Percentiles rank a stretch among this genome's conserved stretches.
phyloP scores from a whole-genome alignment of 352 stramenopile genomes.

The Globisporangium polare region DNA sequence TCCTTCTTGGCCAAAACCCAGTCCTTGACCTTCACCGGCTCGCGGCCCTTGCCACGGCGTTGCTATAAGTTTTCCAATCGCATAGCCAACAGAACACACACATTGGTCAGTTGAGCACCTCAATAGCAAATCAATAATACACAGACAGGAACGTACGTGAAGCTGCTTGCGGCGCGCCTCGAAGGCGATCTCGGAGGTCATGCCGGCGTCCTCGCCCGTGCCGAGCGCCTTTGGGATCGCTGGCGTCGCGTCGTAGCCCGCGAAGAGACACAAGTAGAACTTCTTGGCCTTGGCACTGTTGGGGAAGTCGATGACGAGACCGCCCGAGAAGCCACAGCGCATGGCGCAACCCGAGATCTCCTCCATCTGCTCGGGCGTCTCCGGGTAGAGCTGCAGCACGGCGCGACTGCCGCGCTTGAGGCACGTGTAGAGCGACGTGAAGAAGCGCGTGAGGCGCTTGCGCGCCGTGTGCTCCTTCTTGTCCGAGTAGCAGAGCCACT shows the following conservation, averaged over 20 bases:
- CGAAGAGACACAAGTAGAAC: constrained; percentile 98
- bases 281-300: constrained; percentile 99
- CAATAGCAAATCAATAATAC: not conserved
- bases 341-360: constrained; percentile 89
- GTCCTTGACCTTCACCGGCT: constrained; percentile 83
- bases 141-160: too few relatives aligned
- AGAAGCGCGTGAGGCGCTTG: constrained; percentile 95
- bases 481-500: constrained; percentile 99
- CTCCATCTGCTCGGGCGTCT: constrained; percentile 96
- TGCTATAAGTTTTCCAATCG: constrained; percentile 21
- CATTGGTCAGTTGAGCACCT: not conserved
- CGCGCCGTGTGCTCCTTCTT: constrained; percentile 93
- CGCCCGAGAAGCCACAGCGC: constrained; percentile 91
- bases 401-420: constrained; percentile 88
- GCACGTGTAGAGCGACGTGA: constrained; percentile 91
- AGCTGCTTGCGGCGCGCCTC: constrained; percentile 56
- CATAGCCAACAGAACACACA: not conserved
- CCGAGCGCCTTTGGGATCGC: constrained; percentile 84
- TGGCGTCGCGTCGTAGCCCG: constrained; percentile 82
- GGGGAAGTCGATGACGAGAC: constrained; percentile 99
- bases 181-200: constrained; percentile 51
- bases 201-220: constrained; percentile 31
- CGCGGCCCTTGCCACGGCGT: constrained; percentile 46
- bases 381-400: constrained; percentile 99
- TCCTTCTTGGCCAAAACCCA: constrained; percentile 99